These are phyloP conservation scores for Polytrichum formosum DNA, from an alignment of 225 moss, liverwort and hornwort species.

Conservation along the genomic window DNA sequence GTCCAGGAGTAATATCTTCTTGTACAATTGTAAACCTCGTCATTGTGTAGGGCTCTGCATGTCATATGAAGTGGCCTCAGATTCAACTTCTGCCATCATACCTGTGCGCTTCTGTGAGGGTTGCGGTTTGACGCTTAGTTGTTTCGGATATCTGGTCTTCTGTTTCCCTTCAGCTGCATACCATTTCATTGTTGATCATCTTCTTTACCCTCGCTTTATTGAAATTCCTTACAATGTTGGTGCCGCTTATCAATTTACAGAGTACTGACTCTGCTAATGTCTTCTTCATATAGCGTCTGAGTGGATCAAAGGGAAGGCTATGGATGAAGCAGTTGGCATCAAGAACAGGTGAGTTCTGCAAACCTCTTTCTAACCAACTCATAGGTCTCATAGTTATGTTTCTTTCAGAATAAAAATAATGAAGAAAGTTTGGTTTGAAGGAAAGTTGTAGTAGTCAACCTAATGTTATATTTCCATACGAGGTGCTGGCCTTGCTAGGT, in stretches of 20 bases:
- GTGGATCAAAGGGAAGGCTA: conserved; percentile 93
- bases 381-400: too few species aligned
- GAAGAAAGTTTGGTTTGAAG: too few species aligned
- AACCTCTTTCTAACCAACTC: too few species aligned
- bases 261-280: not conserved
- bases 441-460: too few species aligned
- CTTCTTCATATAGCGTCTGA: conserved; percentile 71
- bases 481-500: too few species aligned
- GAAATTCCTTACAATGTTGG: not conserved
- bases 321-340: conserved; percentile 81
- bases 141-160: not conserved
- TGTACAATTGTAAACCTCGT: not conserved
- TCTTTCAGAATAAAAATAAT: too few species aligned
- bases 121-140: not conserved
- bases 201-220: not conserved
- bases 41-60: not conserved
- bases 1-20: too few species aligned
- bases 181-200: too few species aligned
- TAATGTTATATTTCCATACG: too few species aligned
- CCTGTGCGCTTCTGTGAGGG: too few species aligned
- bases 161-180: not conserved
- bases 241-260: not conserved
- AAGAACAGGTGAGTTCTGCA: conserved; percentile 69
- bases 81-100: too few species aligned
- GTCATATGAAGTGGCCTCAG: not conserved